Percentiles rank a stretch among this genome's conserved stretches.
Conservation (phyloP, 2,329 filamentous ascomycete species). For the Xenoacremonium recifei region DNA sequence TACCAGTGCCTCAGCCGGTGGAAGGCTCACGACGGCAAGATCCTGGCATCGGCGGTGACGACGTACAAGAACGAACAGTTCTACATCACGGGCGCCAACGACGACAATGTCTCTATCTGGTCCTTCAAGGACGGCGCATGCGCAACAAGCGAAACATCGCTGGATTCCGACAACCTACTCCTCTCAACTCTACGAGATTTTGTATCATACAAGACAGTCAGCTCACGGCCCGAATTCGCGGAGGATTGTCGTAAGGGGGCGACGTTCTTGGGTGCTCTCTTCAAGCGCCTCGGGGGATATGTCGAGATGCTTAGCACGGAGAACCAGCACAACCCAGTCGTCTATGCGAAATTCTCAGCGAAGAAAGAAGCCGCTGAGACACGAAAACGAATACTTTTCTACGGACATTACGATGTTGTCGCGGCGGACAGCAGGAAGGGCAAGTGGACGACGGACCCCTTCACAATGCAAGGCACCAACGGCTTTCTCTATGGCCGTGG, state of each 20-base stretch:
- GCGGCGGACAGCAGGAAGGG: conserved; percentile 78
- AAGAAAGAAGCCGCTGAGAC: conserved; percentile 63
- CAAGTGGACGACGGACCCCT: conserved; percentile 87
- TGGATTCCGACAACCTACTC: conserved; percentile 50
- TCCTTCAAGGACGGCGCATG: conserved; percentile 54
- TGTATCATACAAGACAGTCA: conserved; percentile 88
- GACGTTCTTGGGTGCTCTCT: conserved; percentile 84
- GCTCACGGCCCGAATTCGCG: conserved; percentile 79
- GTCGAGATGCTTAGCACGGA: conserved; percentile 88
- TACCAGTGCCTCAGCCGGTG: conserved; percentile 78
- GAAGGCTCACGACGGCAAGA: conserved; percentile 82
- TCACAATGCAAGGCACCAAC: conserved; percentile 83
- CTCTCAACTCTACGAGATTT: conserved; percentile 79
- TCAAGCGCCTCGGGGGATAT: conserved; percentile 86
- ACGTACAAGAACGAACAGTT: conserved; percentile 70
- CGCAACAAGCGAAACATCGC: conserved; percentile 33
- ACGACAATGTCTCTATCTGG: conserved; percentile 88
- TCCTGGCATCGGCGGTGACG: conserved; percentile 79
- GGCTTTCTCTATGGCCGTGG: conserved; percentile 94
- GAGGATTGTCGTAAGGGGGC: conserved; percentile 92
- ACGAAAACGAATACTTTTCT: conserved; percentile 89
- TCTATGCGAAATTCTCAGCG: conserved; percentile 83
- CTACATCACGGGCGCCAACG: conserved; percentile 93
- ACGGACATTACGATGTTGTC: conserved; percentile 97
- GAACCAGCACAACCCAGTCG: conserved; percentile 83